These are phyloP conservation scores for Bjerkandera adusta DNA, from an alignment of 1,284 basidiomycete genomes.

Conservation along the genomic window DNA sequence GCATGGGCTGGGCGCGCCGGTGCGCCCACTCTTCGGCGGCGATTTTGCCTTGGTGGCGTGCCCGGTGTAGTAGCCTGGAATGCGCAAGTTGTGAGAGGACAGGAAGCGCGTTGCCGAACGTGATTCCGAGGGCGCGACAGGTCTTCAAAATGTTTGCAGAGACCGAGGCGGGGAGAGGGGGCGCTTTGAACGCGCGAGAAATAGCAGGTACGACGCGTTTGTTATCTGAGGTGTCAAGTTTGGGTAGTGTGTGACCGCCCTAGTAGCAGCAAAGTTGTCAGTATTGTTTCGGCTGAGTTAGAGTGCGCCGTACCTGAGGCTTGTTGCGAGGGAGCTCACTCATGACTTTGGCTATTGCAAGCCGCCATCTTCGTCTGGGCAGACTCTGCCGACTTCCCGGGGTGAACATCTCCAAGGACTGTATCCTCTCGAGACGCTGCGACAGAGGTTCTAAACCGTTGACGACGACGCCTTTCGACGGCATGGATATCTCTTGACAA, in stretches of 20 bases:
- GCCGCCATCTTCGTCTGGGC: slow-evolving; percentile 45
- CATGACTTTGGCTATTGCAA: slow-evolving; percentile 43
- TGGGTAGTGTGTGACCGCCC: slow-evolving; percentile 62
- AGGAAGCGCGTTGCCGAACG: slow-evolving; percentile 50
- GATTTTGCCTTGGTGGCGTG: slow-evolving; percentile 46
- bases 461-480: slow-evolving; percentile 18
- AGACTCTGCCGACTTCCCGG: slow-evolving; percentile 31
- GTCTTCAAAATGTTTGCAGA: slow-evolving; percentile 27
- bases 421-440: slow-evolving; percentile 29
- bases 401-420: slow-evolving; percentile 36
- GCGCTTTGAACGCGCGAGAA: background rate
- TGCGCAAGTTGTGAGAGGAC: slow-evolving; percentile 54
- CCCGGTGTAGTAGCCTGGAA: slow-evolving; percentile 48
- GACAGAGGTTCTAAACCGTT: slow-evolving; percentile 39
- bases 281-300: too few species aligned
- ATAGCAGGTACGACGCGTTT: too few species aligned
- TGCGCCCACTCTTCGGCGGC: slow-evolving; percentile 50
- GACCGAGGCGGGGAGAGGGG: slow-evolving; percentile 28
- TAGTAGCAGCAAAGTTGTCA: slow-evolving; percentile 27
- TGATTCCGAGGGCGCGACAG: slow-evolving; percentile 43
- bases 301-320: too few species aligned
- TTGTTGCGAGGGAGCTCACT: background rate
- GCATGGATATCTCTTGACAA: slow-evolving; percentile 39
- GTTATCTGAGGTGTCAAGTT: too few species aligned
- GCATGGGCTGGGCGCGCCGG: slow-evolving; percentile 48